Conservation (phyloP, 2,329 filamentous ascomycete genomes). For the Ceratocystis smalleyi region DNA sequence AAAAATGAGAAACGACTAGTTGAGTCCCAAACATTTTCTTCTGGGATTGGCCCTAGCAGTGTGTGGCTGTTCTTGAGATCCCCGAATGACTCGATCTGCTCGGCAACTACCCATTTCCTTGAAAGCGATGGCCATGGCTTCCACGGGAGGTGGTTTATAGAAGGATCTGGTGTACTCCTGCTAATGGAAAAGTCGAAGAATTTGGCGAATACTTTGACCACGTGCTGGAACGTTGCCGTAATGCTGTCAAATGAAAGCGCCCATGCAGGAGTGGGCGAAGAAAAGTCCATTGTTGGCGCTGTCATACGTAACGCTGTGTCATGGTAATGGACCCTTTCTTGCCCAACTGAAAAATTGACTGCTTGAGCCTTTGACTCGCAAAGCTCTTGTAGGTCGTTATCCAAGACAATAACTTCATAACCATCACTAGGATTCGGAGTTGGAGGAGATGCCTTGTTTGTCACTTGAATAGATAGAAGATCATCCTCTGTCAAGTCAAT, state of each 20-base stretch:
- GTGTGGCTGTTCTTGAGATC: neutral
- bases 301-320: slow-evolving; percentile 21
- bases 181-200: neutral
- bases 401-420: neutral
- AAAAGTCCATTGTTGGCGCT: slow-evolving; percentile 22
- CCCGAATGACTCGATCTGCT: neutral
- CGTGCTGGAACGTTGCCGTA: neutral
- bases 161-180: neutral
- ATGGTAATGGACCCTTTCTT: slow-evolving; percentile 22
- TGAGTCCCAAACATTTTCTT: neutral
- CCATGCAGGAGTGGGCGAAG: slow-evolving; percentile 21
- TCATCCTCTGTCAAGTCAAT: slow-evolving; percentile 7
- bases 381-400: neutral
- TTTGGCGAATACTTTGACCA: neutral
- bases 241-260: neutral
- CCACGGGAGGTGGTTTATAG: neutral
- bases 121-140: slow-evolving; percentile 3
- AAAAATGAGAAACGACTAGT: neutral
- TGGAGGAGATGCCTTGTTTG: neutral
- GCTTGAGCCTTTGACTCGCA: slow-evolving; percentile 5
- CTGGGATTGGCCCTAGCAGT: neutral
- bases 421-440: neutral
- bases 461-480: neutral
- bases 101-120: neutral
- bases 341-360: slow-evolving; percentile 17